Conservation (phyloP, 1,284 basidiomycete genomes). For the Marasmius sp. region DNA sequence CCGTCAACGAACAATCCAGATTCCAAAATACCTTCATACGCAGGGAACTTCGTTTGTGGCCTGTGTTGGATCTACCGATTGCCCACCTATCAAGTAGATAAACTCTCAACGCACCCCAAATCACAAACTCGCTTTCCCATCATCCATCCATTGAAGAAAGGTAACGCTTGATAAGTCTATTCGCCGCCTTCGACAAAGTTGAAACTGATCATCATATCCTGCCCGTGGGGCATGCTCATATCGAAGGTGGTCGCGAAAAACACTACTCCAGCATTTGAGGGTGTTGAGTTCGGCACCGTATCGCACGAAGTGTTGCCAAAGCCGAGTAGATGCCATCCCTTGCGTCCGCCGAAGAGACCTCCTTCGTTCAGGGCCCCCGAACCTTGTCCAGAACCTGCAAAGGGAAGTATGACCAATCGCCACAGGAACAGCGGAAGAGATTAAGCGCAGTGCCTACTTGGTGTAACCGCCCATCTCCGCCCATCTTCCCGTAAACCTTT, state of each 20-base stretch:
- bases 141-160: conserved; percentile 85
- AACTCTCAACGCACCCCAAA: conserved; percentile 50
- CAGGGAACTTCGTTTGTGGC: conserved; percentile 76
- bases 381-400: conserved; percentile 61
- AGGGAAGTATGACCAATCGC: conserved; percentile 3
- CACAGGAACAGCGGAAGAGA: background rate
- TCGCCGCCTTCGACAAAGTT: conserved; percentile 53
- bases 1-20: conserved; percentile 39
- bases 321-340: conserved; percentile 80
- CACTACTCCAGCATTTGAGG: conserved; percentile 60
- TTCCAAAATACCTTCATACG: conserved; percentile 72
- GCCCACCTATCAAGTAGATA: background rate
- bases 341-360: conserved; percentile 73
- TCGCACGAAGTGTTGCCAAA: conserved; percentile 59
- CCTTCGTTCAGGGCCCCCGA: conserved; percentile 68
- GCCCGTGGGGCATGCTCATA: conserved; percentile 52
- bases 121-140: conserved; percentile 76
- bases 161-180: conserved; percentile 64
- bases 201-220: conserved; percentile 68
- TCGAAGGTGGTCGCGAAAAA: conserved; percentile 77
- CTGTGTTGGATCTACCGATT: conserved; percentile 27
- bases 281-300: conserved; percentile 55
- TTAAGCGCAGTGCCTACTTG: conserved; percentile 38
- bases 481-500: conserved; percentile 80
- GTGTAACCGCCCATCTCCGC: conserved; percentile 78